Evolutionary conservation across 177 flowering plant genomes (phyloP).

Genomic region (Vitis hybrid): DNA sequence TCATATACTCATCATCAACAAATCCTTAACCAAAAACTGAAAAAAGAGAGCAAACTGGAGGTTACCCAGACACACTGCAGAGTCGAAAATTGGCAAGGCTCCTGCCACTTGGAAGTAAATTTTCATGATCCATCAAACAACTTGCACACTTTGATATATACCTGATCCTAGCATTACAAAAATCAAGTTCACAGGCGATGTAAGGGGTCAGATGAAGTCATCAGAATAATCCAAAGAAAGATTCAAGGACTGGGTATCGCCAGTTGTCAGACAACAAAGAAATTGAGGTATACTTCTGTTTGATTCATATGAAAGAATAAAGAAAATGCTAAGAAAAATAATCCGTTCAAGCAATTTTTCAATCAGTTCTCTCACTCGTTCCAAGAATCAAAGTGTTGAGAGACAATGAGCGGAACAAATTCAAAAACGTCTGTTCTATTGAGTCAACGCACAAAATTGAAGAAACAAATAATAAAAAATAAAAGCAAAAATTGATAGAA

Average conservation of each 20-base stretch:
- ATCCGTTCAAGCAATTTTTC: too few species aligned
- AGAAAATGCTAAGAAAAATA: too few species aligned
- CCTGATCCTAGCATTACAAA: conserved; percentile 13
- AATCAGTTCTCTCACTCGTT: too few species aligned
- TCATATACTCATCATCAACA: neutral
- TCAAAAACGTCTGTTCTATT: too few species aligned
- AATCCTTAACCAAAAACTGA: neutral
- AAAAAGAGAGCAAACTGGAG: neutral
- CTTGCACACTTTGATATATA: conserved; percentile 11
- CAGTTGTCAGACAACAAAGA: too few species aligned
- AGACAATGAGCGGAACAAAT: too few species aligned
- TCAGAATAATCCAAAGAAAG: neutral
- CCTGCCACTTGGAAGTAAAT: conserved; percentile 17
- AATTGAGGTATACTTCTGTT: too few species aligned
- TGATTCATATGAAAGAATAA: too few species aligned
- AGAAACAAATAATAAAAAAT: too few species aligned
- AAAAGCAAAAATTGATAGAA: too few species aligned
- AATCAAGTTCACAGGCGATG: neutral
- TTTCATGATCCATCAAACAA: conserved; percentile 25
- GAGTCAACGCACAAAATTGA: too few species aligned
- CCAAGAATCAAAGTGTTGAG: too few species aligned
- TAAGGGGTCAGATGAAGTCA: neutral
- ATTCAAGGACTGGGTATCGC: neutral
- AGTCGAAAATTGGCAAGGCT: conserved; percentile 46
- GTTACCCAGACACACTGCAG: conserved; percentile 68